Evolutionary conservation across 2,329 filamentous ascomycete genomes (phyloP), one percentile per base, ranked within the genome.

Genomic region (Fusarium agapanthi): DNA sequence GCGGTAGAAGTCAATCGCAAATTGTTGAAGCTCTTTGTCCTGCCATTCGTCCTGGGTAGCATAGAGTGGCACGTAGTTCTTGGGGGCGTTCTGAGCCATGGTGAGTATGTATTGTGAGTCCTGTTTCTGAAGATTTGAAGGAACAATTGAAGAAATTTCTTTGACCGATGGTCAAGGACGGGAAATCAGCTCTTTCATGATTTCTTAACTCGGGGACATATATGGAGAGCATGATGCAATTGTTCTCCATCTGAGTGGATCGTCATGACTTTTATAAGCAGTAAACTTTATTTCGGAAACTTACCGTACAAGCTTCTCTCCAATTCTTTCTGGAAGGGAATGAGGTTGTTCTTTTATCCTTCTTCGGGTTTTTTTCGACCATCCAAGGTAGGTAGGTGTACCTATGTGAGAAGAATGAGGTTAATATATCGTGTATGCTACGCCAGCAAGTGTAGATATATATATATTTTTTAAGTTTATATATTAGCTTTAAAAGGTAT

Each of bases 1-100:
- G 7, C 75, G 79, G 76, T 84, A 87, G 74, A 87, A 87, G 37
- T 78, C 77, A 61, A 80, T 79, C 65, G 86, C 80, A 55, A 86
- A 86, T 34, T 76, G 75, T 48, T 77, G 79, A 47, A 82, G 75
- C 63, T 77, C 77, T 34, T 77, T 75, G 26, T 82, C 80, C 7
- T 78, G 76, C 48, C 79, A 76, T 22, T 70, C 71, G 28, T 76
- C 77, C 50, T 76, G 71, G 34, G 78, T 72, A 43, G 80, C 79
- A 57, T 82, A 82, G 16, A 76, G 53, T 26, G 80, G 80, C 37
- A 78, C 69, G 67, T 81, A 81, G 30, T 76, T 78, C 30, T 77
- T 74, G 47, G 69, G 67, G n/a, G 68, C 50, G 43, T 72, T 55
- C 20, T 73, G 53, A 24, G 71, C 50, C 74, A 77, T 76, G 41